Conservation (phyloP, 371 early-diverging fungal species). For the Mortierella sp. region DNA sequence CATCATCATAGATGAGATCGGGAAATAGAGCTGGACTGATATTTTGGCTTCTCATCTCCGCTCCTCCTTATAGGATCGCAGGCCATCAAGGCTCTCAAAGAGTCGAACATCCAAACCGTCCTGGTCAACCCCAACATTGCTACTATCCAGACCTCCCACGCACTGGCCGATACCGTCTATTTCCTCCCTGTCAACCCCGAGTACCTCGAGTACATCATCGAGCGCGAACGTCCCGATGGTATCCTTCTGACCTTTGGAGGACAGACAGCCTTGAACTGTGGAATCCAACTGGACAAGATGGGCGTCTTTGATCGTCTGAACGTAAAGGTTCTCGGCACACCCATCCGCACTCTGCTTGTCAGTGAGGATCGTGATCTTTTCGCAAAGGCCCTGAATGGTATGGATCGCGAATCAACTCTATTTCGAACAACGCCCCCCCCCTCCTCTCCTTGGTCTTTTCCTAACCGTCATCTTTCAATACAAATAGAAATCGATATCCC, state of each 20-base stretch:
- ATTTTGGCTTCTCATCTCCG: not conserved
- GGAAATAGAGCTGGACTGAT: no score
- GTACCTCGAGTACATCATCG: conserved; percentile 87
- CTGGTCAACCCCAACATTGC: conserved; percentile 97
- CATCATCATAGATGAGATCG: no score
- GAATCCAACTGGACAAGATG: conserved; percentile 84
- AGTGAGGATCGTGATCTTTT: conserved; percentile 96
- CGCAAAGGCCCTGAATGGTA: conserved; percentile 85
- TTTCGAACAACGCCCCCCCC: no score
- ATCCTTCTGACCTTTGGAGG: conserved; percentile 95
- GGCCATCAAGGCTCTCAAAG: conserved; percentile 96
- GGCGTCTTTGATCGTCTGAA: conserved; percentile 80
- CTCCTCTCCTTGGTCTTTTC: conserved; percentile 1
- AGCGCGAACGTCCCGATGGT: conserved; percentile 94
- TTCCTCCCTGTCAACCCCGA: conserved; percentile 95
- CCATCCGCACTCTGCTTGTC: conserved; percentile 87
- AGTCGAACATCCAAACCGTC: conserved; percentile 88
- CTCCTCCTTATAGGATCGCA: conserved; percentile 69
- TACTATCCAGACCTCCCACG: conserved; percentile 95
- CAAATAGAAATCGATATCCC: conserved; percentile 81
- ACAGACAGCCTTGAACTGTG: conserved; percentile 93
- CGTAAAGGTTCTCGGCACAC: conserved; percentile 94
- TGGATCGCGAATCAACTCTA: not conserved
- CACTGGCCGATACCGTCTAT: conserved; percentile 92
- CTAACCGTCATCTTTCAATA: no score